phyloP scores from a whole-genome alignment of 1,284 basidiomycete genomes.

The Trichosporon sp. region DNA sequence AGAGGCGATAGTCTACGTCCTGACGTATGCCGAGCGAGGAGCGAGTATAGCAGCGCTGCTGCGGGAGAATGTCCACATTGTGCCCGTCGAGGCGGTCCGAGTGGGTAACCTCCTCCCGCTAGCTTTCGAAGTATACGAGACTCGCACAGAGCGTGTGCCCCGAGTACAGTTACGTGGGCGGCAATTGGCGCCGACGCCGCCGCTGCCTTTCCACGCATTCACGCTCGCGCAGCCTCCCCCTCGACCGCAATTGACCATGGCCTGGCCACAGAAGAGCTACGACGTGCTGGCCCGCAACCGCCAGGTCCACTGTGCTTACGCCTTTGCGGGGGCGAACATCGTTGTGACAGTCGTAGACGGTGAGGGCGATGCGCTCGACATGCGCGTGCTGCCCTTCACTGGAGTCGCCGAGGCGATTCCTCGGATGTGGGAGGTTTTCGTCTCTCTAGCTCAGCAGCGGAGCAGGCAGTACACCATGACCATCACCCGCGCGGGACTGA shows the following conservation, averaged over 20 bases:
- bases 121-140: constrained; percentile 35
- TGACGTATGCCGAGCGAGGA: constrained; percentile 1
- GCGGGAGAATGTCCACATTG: background rate
- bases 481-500: constrained; percentile 21
- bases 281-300: constrained; percentile 38
- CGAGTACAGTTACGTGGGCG: constrained; percentile 22
- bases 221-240: constrained; percentile 25
- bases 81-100: constrained; percentile 5
- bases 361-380: constrained; percentile 29
- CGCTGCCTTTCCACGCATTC: constrained; percentile 27
- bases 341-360: constrained; percentile 27
- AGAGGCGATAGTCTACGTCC: constrained; percentile 15
- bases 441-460: constrained; percentile 52
- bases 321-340: constrained; percentile 12
- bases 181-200: constrained; percentile 13
- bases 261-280: constrained; percentile 35
- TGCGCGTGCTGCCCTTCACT: constrained; percentile 10
- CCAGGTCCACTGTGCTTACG: constrained; percentile 29
- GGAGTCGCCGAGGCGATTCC: constrained; percentile 4
- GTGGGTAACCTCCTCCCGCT: constrained; percentile 18
- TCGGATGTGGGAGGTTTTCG: constrained; percentile 39
- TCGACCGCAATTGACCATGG: constrained; percentile 29
- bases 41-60: constrained; percentile 1
- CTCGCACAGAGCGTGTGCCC: constrained; percentile 18
- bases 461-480: constrained; percentile 28